Evolutionary conservation across 805 yeast species (phyloP).

Genomic region (Metschnikowia henanensis): DNA sequence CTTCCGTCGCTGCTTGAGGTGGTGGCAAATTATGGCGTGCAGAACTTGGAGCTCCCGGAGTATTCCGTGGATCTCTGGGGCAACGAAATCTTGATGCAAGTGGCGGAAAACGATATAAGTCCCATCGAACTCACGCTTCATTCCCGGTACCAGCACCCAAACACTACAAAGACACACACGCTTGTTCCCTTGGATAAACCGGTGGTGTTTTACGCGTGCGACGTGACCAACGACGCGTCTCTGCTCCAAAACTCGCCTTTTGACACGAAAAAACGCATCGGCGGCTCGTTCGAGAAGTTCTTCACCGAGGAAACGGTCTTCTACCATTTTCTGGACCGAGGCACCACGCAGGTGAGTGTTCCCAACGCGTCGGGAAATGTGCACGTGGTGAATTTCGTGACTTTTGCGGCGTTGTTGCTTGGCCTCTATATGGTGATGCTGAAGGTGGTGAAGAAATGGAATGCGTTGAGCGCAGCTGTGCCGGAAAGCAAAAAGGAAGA

Average conservation of each 20-base stretch:
- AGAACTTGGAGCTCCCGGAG: constrained; percentile 41
- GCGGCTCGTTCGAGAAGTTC: constrained; percentile 35
- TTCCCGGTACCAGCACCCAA: constrained; percentile 41
- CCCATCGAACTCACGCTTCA: constrained; percentile 32
- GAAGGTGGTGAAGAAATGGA: constrained; percentile 1
- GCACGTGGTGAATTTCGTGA: constrained; percentile 6
- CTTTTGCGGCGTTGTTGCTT: constrained; percentile 12
- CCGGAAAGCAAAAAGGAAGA: not conserved
- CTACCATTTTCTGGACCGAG: constrained; percentile 26
- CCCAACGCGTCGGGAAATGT: constrained; percentile 15
- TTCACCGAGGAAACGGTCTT: constrained; percentile 43
- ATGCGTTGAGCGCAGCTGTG: not conserved
- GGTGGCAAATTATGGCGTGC: constrained; percentile 30
- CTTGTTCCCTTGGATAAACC: constrained; percentile 25
- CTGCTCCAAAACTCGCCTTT: constrained; percentile 39
- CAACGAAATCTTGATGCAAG: constrained; percentile 34
- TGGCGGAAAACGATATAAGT: constrained; percentile 13
- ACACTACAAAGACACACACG: constrained; percentile 8
- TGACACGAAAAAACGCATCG: constrained; percentile 27
- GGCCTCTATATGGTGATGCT: constrained; percentile 12
- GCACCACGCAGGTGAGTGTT: constrained; percentile 7
- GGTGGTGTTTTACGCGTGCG: constrained; percentile 38
- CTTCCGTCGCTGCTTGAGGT: constrained; percentile 24
- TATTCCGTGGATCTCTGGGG: constrained; percentile 42
- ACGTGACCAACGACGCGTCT: constrained; percentile 26